Evolutionary conservation across 2,329 filamentous ascomycete species (phyloP).

Genomic region (Fusarium ramigenum): DNA sequence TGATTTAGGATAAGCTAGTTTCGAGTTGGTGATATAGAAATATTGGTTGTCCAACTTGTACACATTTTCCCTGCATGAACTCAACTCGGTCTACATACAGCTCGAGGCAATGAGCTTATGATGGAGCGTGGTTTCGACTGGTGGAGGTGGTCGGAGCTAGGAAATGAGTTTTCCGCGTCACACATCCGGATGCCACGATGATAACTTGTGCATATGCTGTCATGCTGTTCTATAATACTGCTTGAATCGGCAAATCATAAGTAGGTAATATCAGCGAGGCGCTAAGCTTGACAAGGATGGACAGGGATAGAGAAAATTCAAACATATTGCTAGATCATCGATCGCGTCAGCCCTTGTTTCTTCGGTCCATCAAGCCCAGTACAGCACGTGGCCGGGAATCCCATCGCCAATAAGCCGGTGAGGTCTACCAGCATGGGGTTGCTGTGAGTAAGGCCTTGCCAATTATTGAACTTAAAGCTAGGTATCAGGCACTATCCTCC

Average conservation of each 20-base stretch:
- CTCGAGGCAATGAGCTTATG: not conserved
- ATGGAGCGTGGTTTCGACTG: not conserved
- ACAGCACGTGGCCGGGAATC: slow-evolving; percentile 23
- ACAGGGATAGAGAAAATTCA: not conserved
- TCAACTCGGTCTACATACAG: slow-evolving; percentile 2
- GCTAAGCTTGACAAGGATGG: slow-evolving; percentile 9
- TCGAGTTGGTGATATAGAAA: not conserved
- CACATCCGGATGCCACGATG: slow-evolving; percentile 22
- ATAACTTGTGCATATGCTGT: slow-evolving; percentile 13
- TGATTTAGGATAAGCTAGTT: not conserved
- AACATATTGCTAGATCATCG: slow-evolving; percentile 18
- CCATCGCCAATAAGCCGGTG: not conserved
- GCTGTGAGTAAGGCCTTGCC: not conserved
- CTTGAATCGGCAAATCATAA: not conserved
- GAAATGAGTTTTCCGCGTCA: slow-evolving; percentile 22
- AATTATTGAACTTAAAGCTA: not conserved
- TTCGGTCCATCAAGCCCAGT: not conserved
- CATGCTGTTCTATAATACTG: slow-evolving; percentile 23
- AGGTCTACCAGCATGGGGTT: not conserved
- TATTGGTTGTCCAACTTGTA: not conserved
- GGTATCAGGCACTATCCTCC: not conserved
- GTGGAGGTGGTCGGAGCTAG: not conserved
- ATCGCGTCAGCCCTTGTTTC: slow-evolving; percentile 16
- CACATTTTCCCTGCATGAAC: not conserved
- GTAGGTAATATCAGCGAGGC: slow-evolving; percentile 8